Evolutionary conservation across 2,329 filamentous ascomycete species (phyloP).

Genomic region (Venturia aucupariae): DNA sequence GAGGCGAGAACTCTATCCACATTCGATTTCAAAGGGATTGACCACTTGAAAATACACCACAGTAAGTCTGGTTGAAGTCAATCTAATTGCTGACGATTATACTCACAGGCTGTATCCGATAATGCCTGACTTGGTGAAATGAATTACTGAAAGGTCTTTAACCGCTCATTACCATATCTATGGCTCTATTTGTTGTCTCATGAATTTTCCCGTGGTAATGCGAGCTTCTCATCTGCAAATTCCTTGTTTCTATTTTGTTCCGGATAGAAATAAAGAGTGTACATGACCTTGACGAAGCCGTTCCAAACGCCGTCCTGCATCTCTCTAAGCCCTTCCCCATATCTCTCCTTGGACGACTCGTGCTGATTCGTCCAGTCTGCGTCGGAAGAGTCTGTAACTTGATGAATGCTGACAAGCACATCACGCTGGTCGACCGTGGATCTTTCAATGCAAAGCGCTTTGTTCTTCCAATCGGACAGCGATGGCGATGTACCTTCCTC

Average conservation of each 20-base stretch:
- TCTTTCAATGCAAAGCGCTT: constrained; percentile 27
- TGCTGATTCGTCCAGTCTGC: constrained; percentile 28
- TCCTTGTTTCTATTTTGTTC: constrained; percentile 19
- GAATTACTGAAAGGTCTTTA: background rate
- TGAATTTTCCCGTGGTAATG: constrained; percentile 51
- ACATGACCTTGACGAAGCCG: constrained; percentile 17
- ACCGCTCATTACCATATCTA: constrained; percentile 35
- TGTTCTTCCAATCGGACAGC: constrained; percentile 20
- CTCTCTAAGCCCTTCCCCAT: constrained; percentile 15
- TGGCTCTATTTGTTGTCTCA: constrained; percentile 40
- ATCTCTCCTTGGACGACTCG: constrained; percentile 19
- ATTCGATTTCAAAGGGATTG: too few species aligned
- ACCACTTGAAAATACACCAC: too few species aligned
- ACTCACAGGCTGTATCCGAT: background rate
- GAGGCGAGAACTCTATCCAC: too few species aligned
- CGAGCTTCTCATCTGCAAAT: constrained; percentile 43
- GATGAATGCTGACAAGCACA: constrained; percentile 27
- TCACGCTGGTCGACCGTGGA: constrained; percentile 29
- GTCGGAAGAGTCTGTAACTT: constrained; percentile 26
- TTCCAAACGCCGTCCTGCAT: constrained; percentile 14
- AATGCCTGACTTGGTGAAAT: too few species aligned
- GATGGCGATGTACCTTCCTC: constrained; percentile 15
- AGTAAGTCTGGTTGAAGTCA: too few species aligned
- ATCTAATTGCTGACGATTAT: background rate
- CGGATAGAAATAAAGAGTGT: constrained; percentile 17